Evolutionary conservation across 495 filamentous ascomycete genomes (phyloP), one percentile per base, ranked within the genome.

Genomic region (Chaetomidium leptoderma): DNA sequence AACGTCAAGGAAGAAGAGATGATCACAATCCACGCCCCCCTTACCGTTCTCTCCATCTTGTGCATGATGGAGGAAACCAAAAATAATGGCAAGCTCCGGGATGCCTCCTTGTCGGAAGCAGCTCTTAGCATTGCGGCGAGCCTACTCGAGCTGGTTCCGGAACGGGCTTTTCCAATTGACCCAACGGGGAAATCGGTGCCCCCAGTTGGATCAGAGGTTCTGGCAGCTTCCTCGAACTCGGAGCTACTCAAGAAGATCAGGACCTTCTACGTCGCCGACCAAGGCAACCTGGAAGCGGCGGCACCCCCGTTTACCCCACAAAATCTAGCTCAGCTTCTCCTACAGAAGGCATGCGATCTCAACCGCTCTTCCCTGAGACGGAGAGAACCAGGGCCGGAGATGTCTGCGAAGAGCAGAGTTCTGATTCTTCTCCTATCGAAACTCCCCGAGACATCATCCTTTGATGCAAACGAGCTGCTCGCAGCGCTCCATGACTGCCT

Each of bases 1-100:
- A 97, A 97, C 72, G 81, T 97, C 33, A 83, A 86, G 49, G 93
- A 97, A 70, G 92, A 97, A 68, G 93, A 99, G 66, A 97, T 99
- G 93, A 69, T 95, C 33, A 76, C 87, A 29, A 72, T 87, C 4
- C 93, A 99, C 72, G 85, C 90, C 32, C 93, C 93, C 46, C 70
- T 93, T 17, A 75, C 88, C 53, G 81, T 82, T 16, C 67, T 96
- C 14, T 80, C 86, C 10, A 72, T 89, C 11, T 72, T 96, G 11
- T 74, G 83, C n/a, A 86, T 80, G 68, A 64, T 86, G 16, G 74
- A 80, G 60, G 76, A 79, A 39, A 61, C 70, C 6, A 72, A 67
- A 35, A 58, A 62, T 23, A 57, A 57, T 35, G 61, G 58, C 21
- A 57, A 62, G 51, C 39, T 61, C 43, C 26, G 47, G 16, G 52